Base-by-base conservation (phyloP, 768 basidiomycete species). In the Antrodiella citrinella region DNA sequence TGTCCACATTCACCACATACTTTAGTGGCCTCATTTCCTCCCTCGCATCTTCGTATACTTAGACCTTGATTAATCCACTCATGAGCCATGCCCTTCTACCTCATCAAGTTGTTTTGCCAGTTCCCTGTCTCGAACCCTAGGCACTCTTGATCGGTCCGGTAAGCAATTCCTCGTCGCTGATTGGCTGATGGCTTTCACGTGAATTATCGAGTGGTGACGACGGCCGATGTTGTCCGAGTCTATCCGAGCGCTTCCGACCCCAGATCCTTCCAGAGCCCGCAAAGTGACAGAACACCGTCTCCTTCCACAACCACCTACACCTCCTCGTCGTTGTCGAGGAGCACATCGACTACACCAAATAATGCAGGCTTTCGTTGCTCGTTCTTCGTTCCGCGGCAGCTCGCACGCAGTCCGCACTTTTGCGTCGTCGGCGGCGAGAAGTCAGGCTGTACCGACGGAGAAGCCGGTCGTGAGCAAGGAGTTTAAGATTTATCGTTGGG, bases 401-500 rank as follows among this genome's bases (percentile, higher is more conserved):
- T 55, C 42, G 2, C 9, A 5, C 9, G 42, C 7, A 7, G 48
- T 51, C 20, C 57, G 63, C 35, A 44, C 62, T 45, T 69, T 69
- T 51, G 62, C 66, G 20, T 63, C 63, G 1, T 67, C 66, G 4
- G 54, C 57, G 2, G 46, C 59, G 7, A 58, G 62, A 25, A 48
- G 52, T 3, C 67, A 66, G 59, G 67, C 77, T 20, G 75, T 78
- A 2, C 80, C 83, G 0, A 65, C 69, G 1, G 72, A 84, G 70
- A 88, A 87, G 66, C 80, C 82, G 0, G 78, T 79, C 15, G 63
- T 86, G 58, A 73, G 84, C 61, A 98, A 98, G 73, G 86, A 93
- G 68, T 97, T 99, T 77, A 90, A 94, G 77, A 93, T 99, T 57
- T 99, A 99, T 73, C 89, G 96, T 66, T 99, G 96, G 92, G 91